phyloP scores from a whole-genome alignment of 1,139 yeast genomes.

The Arxiozyma slooffiae region DNA sequence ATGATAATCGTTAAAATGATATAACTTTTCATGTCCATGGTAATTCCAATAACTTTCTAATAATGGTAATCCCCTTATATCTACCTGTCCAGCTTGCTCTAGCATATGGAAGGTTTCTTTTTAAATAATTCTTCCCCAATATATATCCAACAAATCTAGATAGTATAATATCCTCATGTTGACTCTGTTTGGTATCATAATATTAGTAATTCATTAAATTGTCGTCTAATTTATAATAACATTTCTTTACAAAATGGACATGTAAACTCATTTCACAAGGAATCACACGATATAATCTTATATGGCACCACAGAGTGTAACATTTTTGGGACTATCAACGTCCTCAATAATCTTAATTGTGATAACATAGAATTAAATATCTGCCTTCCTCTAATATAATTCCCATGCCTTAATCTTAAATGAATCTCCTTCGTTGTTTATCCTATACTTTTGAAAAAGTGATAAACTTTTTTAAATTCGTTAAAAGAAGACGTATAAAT shows the following conservation, averaged over 20 bases:
- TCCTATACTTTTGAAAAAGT: constrained; percentile 38
- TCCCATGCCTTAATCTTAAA: constrained; percentile 52
- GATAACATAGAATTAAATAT: constrained; percentile 44
- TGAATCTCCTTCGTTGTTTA: constrained; percentile 36
- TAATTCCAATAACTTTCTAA: constrained; percentile 35
- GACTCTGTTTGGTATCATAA: constrained; percentile 37
- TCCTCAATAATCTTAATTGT: constrained; percentile 34
- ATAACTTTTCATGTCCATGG: constrained; percentile 34
- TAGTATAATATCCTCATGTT: constrained; percentile 51
- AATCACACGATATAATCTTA: constrained; percentile 57
- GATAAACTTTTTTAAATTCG: constrained; percentile 35
- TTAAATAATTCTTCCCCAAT: constrained; percentile 37
- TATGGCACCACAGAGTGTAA: constrained; percentile 53
- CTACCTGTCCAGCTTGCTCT: constrained; percentile 28
- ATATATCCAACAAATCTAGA: constrained; percentile 47
- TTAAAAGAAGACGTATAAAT: constrained; percentile 27
- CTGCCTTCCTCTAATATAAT: constrained; percentile 48
- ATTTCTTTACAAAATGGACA: constrained; percentile 46
- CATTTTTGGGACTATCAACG: constrained; percentile 47
- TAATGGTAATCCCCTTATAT: constrained; percentile 25
- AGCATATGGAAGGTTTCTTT: constrained; percentile 23
- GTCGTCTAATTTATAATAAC: constrained; percentile 44
- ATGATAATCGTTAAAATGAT: constrained; percentile 30
- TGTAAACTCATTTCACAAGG: constrained; percentile 69
- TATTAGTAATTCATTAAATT: constrained; percentile 55